phyloP scores from a whole-genome alignment of 2,329 filamentous ascomycete genomes.

The Drechslerella dactyloides region DNA sequence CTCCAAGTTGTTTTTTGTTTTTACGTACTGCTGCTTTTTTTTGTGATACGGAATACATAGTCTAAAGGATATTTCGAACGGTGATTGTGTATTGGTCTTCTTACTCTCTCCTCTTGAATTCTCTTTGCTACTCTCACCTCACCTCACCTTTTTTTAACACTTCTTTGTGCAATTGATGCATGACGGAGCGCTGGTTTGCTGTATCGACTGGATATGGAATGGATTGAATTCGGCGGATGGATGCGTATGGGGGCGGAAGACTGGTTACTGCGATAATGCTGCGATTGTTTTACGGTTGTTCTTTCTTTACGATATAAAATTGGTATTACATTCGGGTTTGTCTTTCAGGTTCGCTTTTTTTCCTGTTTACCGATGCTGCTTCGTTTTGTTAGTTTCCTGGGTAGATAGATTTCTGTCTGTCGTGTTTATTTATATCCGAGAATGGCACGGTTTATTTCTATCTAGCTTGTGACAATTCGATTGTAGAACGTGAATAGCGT shows the following conservation, averaged over 20 bases:
- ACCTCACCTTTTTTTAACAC: not conserved
- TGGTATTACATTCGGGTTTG: conserved; percentile 5
- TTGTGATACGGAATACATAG: conserved; percentile 6
- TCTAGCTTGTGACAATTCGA: too few species aligned
- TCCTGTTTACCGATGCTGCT: too few species aligned
- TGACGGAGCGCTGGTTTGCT: too few species aligned
- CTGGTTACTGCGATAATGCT: conserved; percentile 13
- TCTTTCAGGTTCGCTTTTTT: conserved; percentile 1
- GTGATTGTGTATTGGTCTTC: not conserved
- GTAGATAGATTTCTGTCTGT: conserved; percentile 44
- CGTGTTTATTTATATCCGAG: conserved; percentile 18
- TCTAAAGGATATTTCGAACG: conserved; percentile 1
- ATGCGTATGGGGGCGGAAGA: not conserved
- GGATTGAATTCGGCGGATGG: not conserved
- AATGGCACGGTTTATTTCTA: too few species aligned
- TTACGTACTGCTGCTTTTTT: too few species aligned
- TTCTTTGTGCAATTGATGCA: too few species aligned
- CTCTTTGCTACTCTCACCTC: not conserved
- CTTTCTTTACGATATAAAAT: not conserved
- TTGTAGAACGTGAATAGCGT: too few species aligned
- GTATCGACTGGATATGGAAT: conserved; percentile 8
- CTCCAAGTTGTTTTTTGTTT: not conserved
- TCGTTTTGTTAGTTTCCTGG: conserved; percentile 17
- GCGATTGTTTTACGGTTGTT: not conserved
- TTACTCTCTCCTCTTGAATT: not conserved